Percentiles rank a stretch among this genome's conserved stretches.
Evolutionary conservation across 805 yeast genomes (phyloP).

Genomic region (Zygosaccharomyces kombuchaensis): DNA sequence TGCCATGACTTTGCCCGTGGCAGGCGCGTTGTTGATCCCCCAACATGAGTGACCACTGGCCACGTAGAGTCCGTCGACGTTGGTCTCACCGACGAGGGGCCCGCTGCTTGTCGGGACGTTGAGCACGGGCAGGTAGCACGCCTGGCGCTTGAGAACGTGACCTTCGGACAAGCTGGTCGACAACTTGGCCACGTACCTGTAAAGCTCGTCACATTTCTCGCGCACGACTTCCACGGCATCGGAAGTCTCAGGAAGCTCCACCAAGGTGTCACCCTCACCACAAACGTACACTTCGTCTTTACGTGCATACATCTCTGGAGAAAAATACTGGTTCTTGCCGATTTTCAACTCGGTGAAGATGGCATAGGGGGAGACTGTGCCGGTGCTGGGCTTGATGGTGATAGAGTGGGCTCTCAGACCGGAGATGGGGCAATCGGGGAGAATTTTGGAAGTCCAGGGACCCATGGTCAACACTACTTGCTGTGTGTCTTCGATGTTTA

Average conservation of each 20-base stretch:
- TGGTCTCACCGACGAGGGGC: slow-evolving; percentile 91
- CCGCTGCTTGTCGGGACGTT: slow-evolving; percentile 92
- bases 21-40: slow-evolving; percentile 98
- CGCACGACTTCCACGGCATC: slow-evolving; percentile 87
- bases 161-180: slow-evolving; percentile 70
- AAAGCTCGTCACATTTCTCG: slow-evolving; percentile 83
- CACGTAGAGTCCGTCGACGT: slow-evolving; percentile 67
- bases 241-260: slow-evolving; percentile 87
- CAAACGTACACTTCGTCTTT: slow-evolving; percentile 94
- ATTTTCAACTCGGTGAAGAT: slow-evolving; percentile 85
- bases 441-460: slow-evolving; percentile 91
- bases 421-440: slow-evolving; percentile 91
- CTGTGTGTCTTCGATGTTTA: slow-evolving; percentile 55
- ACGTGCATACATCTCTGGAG: slow-evolving; percentile 94
- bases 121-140: slow-evolving; percentile 91
- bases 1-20: slow-evolving; percentile 89
- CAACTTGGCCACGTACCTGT: slow-evolving; percentile 71
- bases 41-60: slow-evolving; percentile 97
- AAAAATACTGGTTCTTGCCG: slow-evolving; percentile 61
- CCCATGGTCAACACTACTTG: slow-evolving; percentile 85
- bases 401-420: slow-evolving; percentile 95
- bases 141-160: slow-evolving; percentile 75
- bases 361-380: slow-evolving; percentile 85
- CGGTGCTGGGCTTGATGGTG: slow-evolving; percentile 75
- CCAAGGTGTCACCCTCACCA: slow-evolving; percentile 93